Evolutionary conservation across 108 stramenopile genomes (phyloP).

Genomic region (Fragilariopsis cylindrus): DNA sequence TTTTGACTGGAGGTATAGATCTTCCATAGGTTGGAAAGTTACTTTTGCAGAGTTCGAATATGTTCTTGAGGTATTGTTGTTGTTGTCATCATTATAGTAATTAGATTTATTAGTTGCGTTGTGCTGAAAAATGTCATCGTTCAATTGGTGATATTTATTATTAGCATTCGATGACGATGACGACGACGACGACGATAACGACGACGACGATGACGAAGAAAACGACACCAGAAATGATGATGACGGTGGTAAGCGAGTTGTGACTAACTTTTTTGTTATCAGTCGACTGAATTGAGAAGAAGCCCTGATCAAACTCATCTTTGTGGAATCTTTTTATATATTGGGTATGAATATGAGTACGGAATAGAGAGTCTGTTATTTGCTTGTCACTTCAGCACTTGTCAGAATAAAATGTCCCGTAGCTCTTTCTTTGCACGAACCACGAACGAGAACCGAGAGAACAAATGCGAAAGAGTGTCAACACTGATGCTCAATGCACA

Average conservation of each 20-base stretch:
- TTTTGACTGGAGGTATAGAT: conserved; percentile 21
- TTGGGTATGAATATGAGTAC: too few species aligned
- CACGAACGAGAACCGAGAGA: too few species aligned
- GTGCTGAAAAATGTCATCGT: neutral
- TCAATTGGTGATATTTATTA: neutral
- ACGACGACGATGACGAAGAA: neutral
- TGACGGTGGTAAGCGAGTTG: neutral
- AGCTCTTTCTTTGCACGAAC: too few species aligned
- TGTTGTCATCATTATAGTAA: neutral
- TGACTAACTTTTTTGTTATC: too few species aligned
- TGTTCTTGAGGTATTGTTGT: neutral
- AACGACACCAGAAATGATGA: neutral
- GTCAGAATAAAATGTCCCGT: too few species aligned
- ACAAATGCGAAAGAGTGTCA: too few species aligned
- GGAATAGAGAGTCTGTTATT: too few species aligned
- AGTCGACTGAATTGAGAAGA: too few species aligned
- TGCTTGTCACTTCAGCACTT: too few species aligned
- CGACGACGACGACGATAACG: neutral
- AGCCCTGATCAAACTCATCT: too few species aligned
- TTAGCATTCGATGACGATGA: neutral
- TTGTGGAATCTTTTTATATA: too few species aligned
- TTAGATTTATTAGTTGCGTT: neutral
- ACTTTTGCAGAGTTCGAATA: neutral
- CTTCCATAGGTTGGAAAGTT: conserved; percentile 29
- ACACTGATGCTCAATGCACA: too few species aligned